A percentile compares a stretch with the other conserved stretches of the same genome.
phyloP scores from a whole-genome alignment of 345 rosid species.

The Eucalyptus curtisii region DNA sequence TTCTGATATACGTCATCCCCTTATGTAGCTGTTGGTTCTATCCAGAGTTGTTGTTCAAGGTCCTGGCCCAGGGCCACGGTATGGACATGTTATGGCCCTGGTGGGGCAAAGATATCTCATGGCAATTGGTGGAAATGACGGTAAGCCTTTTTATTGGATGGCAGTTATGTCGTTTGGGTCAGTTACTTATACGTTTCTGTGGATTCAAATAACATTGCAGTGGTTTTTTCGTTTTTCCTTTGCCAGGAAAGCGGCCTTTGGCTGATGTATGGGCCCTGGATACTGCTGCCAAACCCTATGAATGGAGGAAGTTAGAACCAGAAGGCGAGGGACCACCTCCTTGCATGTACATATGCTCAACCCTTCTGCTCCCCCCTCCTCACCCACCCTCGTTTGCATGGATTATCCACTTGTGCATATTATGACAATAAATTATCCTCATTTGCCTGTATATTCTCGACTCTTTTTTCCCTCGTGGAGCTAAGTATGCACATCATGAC shows the following conservation, averaged over 20 bases:
- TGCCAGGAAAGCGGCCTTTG: conserved; percentile 84
- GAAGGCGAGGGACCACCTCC: conserved; percentile 99
- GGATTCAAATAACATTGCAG: background rate
- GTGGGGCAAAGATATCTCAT: conserved; percentile 99
- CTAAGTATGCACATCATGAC: background rate
- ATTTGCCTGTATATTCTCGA: background rate
- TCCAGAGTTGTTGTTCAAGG: conserved; percentile 98
- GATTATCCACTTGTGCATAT: background rate
- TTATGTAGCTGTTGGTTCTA: background rate
- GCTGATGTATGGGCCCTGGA: conserved; percentile 99
- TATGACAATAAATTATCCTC: background rate
- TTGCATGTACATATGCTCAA: conserved; percentile 65
- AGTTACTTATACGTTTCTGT: background rate
- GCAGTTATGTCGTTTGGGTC: background rate
- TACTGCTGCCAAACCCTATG: conserved; percentile 99
- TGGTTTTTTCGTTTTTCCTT: background rate
- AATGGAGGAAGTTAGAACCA: conserved; percentile 98
- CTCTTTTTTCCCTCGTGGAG: background rate
- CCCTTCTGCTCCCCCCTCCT: background rate
- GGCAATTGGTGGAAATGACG: conserved; percentile 99
- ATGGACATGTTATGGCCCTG: conserved; percentile 99
- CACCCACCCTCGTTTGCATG: background rate
- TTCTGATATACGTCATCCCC: background rate
- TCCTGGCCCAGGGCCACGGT: conserved; percentile 99
- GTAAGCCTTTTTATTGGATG: conserved; percentile 18